Conservation (phyloP, 352 stramenopile species). For the Globisporangium polare region DNA sequence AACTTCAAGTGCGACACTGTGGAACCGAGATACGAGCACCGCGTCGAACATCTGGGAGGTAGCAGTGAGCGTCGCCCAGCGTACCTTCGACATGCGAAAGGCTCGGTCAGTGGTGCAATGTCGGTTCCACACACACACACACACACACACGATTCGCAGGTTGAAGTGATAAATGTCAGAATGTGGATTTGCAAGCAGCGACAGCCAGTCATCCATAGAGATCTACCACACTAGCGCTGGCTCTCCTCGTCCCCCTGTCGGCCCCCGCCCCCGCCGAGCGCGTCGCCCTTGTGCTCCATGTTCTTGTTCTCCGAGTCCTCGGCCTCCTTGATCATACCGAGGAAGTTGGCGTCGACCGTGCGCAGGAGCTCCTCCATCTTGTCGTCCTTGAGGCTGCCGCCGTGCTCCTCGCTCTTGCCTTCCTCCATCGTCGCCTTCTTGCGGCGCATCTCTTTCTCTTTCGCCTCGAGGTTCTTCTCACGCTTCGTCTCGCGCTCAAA, state of each 20-base stretch:
- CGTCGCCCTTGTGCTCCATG: slow-evolving; percentile 76
- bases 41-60: too few relatives aligned
- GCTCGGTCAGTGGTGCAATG: too few relatives aligned
- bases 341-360: slow-evolving; percentile 93
- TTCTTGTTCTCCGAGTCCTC: slow-evolving; percentile 91
- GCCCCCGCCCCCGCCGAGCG: slow-evolving; percentile 21
- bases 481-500: slow-evolving; percentile 97
- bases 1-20: slow-evolving; percentile 3
- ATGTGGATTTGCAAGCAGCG: slow-evolving; percentile 2
- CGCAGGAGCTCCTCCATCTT: slow-evolving; percentile 93
- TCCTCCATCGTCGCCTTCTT: slow-evolving; percentile 86
- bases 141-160: too few relatives aligned
- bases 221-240: slow-evolving; percentile 8
- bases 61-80: too few relatives aligned
- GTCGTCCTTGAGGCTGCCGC: slow-evolving; percentile 78
- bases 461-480: slow-evolving; percentile 93
- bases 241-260: slow-evolving; percentile 27
- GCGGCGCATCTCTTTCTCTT: slow-evolving; percentile 85
- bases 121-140: too few relatives aligned
- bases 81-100: too few relatives aligned
- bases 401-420: slow-evolving; percentile 59
- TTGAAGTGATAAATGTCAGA: too few relatives aligned
- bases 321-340: slow-evolving; percentile 95
- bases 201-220: not conserved
- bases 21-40: too few relatives aligned